Percentiles rank a stretch among this genome's conserved stretches.
Conservation (phyloP, 176 grass and related monocot species). For the Metroxylon sagu region DNA sequence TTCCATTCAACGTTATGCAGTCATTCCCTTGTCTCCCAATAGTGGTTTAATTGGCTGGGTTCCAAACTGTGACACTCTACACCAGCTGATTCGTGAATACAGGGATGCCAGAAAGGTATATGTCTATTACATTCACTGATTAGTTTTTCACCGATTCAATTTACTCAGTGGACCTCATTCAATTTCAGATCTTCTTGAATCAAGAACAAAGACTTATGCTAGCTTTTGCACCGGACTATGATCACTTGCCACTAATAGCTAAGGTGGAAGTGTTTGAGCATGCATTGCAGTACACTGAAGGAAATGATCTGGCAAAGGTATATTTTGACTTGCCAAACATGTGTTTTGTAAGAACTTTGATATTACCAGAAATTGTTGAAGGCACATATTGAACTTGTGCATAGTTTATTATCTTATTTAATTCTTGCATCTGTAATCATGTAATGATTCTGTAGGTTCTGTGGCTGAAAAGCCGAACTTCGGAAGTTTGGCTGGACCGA, state of each 20-base stretch:
- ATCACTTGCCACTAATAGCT: slow-evolving; percentile 80
- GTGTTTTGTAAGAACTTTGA: too few species aligned
- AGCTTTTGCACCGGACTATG: slow-evolving; percentile 93
- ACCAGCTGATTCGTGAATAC: slow-evolving; percentile 90
- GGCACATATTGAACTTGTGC: too few species aligned
- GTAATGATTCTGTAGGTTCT: slow-evolving; percentile 52
- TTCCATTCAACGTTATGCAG: slow-evolving; percentile 93
- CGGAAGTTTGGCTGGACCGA: slow-evolving; percentile 94
- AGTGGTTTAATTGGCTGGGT: slow-evolving; percentile 99
- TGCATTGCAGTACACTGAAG: slow-evolving; percentile 82
- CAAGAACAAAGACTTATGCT: slow-evolving; percentile 94
- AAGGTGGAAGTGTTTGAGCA: slow-evolving; percentile 98
- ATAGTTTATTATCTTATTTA: too few species aligned
- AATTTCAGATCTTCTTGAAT: slow-evolving; percentile 85
- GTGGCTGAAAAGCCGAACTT: slow-evolving; percentile 94
- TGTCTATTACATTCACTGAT: not conserved
- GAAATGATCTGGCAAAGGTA: slow-evolving; percentile 97
- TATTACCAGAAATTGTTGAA: too few species aligned
- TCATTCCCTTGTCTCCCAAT: slow-evolving; percentile 93
- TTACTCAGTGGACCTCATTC: not conserved
- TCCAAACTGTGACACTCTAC: slow-evolving; percentile 87
- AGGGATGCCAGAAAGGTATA: slow-evolving; percentile 97
- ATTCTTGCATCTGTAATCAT: too few species aligned
- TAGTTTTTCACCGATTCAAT: too few species aligned
- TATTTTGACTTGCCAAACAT: not conserved